These are phyloP conservation scores for Eucalyptus tenuipes DNA, from an alignment of 345 rosid species.

Conservation along the genomic window DNA sequence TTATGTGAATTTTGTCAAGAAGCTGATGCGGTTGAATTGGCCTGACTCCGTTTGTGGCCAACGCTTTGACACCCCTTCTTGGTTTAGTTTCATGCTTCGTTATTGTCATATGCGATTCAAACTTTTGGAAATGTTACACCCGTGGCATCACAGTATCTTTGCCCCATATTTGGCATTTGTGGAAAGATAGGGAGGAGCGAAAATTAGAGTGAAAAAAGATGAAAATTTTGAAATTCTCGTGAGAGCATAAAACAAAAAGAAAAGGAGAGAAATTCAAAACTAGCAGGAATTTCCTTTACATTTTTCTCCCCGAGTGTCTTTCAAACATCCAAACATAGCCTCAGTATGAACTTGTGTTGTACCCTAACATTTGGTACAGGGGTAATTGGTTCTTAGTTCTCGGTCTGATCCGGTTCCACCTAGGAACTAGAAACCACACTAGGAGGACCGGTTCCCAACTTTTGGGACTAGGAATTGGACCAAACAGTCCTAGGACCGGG, in stretches of 20 bases:
- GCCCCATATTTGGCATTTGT: not conserved
- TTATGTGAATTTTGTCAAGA: not conserved
- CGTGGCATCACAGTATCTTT: not conserved
- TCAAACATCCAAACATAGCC: not conserved
- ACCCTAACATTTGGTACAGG: fast-evolving
- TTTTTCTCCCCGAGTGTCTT: not conserved
- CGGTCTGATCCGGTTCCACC: no score
- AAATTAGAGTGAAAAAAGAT: not conserved
- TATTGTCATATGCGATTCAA: not conserved
- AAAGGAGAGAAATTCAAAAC: not conserved
- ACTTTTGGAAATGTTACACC: not conserved
- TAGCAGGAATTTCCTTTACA: not conserved
- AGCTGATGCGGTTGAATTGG: not conserved
- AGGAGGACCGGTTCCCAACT: no score
- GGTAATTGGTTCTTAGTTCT: no score
- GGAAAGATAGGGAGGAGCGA: not conserved
- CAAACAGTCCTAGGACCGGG: no score
- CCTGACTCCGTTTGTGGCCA: not conserved
- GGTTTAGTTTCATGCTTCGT: not conserved
- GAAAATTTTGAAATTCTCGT: not conserved
- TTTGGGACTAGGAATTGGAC: no score
- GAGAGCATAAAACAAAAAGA: not conserved
- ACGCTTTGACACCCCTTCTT: not conserved
- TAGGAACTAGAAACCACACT: fast-evolving
- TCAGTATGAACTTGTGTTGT: no score